Base-by-base conservation (phyloP, 1,139 yeast species). In the Chernovozyma aurita region DNA sequence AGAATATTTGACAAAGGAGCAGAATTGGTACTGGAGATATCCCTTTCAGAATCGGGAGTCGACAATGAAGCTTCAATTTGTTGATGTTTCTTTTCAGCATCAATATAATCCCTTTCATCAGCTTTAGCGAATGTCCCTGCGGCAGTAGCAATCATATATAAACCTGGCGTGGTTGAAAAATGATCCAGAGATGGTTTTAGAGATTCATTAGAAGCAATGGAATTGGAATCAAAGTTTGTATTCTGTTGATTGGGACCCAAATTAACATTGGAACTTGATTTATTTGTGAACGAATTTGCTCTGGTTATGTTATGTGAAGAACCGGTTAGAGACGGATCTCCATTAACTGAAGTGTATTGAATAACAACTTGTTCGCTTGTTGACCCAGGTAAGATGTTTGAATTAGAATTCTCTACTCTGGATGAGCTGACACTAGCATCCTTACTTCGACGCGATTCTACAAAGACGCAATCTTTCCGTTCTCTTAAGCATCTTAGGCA, bases 401-500 rank as follows among this genome's bases (percentile, higher is more conserved):
- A 16, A 16, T 6, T 7, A 6, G 12, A 9, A 8, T 5, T 24
- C 13, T 24, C 27, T 24, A 5, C 27, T 8, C 13, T 24, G 13
- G n/a, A 13, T 12, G 5, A 7, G n/a, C 20, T 8, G 20, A 14
- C 11, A 26, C 9, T 9, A 6, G 21, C 28, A 14, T 31, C 35
- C 1, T 80, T 82, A 2, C 86, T 84, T 36, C 86, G 58, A 42
- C 70, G 66, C 27, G 78, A 66, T 36, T 78, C 84, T 4, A 82
- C 82, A 59, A 88, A 84, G 18, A 81, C 79, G 60, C 97, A 88
- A 48, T 82, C 87, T 48, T 76, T 76, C 16, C 94, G 67, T 52
- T 88, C 95, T 35, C 96, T 68, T 42, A 75, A 70, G 52, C 97
- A 88, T 37, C 97, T 63, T 3, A 79, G 82, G 68, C 97, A 90